A percentile compares a stretch with the other conserved stretches of the same genome.
Evolutionary conservation across 2,329 filamentous ascomycete genomes (phyloP).

Genomic region (Chaetomiaceae sp.): DNA sequence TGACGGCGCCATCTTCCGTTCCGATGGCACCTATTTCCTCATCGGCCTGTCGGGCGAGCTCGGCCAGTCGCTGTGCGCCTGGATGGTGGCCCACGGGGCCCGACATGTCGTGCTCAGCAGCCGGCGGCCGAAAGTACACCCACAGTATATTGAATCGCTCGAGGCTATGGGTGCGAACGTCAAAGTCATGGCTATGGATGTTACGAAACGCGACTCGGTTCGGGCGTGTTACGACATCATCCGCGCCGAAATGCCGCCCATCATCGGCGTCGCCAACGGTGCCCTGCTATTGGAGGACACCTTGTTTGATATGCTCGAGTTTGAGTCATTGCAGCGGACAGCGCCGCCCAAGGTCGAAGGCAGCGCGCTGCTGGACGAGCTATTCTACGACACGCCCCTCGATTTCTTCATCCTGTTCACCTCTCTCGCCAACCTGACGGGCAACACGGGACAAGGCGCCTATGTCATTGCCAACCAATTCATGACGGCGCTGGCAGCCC

Average conservation of each 20-base stretch:
- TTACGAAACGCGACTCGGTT: slow-evolving; percentile 17
- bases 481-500: slow-evolving; percentile 36
- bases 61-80: slow-evolving; percentile 31
- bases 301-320: slow-evolving; percentile 22
- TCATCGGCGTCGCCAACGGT: slow-evolving; percentile 36
- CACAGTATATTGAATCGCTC: slow-evolving; percentile 23
- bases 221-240: not conserved
- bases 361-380: slow-evolving; percentile 28
- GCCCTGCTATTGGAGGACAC: slow-evolving; percentile 37
- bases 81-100: slow-evolving; percentile 32
- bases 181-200: slow-evolving; percentile 10
- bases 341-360: slow-evolving; percentile 34
- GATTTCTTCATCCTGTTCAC: slow-evolving; percentile 33
- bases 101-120: slow-evolving; percentile 31
- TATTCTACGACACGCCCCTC: slow-evolving; percentile 29
- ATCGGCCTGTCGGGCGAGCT: slow-evolving; percentile 29
- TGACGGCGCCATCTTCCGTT: not conserved
- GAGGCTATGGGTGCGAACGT: slow-evolving; percentile 13
- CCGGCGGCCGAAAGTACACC: slow-evolving; percentile 31
- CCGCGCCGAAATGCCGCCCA: slow-evolving; percentile 24
- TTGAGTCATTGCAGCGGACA: slow-evolving; percentile 20
- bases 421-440: not conserved
- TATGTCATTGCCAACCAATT: slow-evolving; percentile 30
- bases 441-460: slow-evolving; percentile 13
- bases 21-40: slow-evolving; percentile 29